phyloP scores from a whole-genome alignment of 2,329 filamentous ascomycete species.

The Calonectria pauciramosa region DNA sequence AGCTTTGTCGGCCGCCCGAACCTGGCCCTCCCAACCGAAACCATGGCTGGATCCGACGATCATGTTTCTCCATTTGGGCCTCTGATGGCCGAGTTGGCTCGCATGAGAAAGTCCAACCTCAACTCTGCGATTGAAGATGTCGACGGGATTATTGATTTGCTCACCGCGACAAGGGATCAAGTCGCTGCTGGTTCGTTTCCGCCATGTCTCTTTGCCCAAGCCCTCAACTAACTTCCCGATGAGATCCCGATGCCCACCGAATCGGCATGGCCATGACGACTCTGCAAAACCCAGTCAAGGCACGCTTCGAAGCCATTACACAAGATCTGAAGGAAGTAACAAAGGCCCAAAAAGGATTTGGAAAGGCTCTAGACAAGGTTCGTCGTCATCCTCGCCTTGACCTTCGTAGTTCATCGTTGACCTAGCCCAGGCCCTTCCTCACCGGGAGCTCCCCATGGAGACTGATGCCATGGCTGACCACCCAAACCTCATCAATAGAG shows the following conservation, averaged over 20 bases:
- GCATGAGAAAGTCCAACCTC: constrained; percentile 77
- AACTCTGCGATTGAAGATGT: constrained; percentile 82
- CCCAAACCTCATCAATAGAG: constrained; percentile 85
- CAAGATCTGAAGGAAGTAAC: constrained; percentile 87
- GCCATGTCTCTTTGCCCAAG: neutral
- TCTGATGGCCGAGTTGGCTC: constrained; percentile 80
- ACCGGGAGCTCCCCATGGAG: constrained; percentile 79
- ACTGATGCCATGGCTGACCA: constrained; percentile 85
- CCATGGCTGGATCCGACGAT: constrained; percentile 53
- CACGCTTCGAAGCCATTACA: constrained; percentile 84
- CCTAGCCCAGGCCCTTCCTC: constrained; percentile 53
- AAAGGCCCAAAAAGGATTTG: constrained; percentile 84
- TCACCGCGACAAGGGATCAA: constrained; percentile 79
- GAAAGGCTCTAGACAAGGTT: constrained; percentile 87
- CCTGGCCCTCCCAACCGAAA: constrained; percentile 21
- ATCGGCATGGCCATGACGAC: constrained; percentile 83
- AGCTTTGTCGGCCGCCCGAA: neutral
- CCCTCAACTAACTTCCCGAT: constrained; percentile 29
- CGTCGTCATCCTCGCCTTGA: neutral
- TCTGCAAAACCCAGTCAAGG: constrained; percentile 87
- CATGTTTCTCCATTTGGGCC: constrained; percentile 62
- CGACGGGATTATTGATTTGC: constrained; percentile 83
- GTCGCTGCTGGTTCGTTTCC: constrained; percentile 74
- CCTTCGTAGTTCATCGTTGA: constrained; percentile 28
- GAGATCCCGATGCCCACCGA: constrained; percentile 62